These are phyloP conservation scores for Puya raimondii DNA, from an alignment of 176 grass and related monocot genomes.

Conservation along the genomic window DNA sequence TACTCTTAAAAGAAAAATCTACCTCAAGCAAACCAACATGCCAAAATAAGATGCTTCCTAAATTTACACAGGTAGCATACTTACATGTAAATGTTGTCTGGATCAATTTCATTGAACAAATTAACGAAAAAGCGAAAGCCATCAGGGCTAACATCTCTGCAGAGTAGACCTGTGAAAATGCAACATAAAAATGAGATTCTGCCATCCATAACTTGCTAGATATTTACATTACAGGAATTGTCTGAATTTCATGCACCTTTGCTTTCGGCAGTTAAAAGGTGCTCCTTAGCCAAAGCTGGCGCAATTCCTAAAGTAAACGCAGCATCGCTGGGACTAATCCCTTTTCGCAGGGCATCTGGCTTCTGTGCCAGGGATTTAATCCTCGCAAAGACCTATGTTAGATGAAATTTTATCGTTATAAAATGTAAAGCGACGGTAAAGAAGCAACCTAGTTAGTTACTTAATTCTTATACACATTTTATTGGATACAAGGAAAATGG, in stretches of 20 bases:
- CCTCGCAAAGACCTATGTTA: slow-evolving; percentile 76
- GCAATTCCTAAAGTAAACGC: slow-evolving; percentile 95
- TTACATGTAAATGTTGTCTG: slow-evolving; percentile 76
- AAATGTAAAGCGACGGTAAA: not conserved
- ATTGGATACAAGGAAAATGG: too few relatives aligned
- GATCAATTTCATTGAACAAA: slow-evolving; percentile 89
- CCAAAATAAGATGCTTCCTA: slow-evolving; percentile 5
- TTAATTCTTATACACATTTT: too few relatives aligned
- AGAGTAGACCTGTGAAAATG: slow-evolving; percentile 59
- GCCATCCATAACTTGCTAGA: not conserved
- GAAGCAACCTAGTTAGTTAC: not conserved
- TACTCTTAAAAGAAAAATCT: slow-evolving; percentile 9
- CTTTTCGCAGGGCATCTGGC: slow-evolving; percentile 67
- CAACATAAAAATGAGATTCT: not conserved
- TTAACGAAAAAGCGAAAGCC: slow-evolving; percentile 88
- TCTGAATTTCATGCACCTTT: slow-evolving; percentile 40
- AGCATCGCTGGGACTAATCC: slow-evolving; percentile 87
- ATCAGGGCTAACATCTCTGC: slow-evolving; percentile 89
- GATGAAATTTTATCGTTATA: not conserved
- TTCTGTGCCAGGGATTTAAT: slow-evolving; percentile 73
- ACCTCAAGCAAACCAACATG: not conserved
- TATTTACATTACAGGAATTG: not conserved
- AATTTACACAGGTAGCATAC: slow-evolving; percentile 13
- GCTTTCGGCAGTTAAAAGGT: slow-evolving; percentile 95
- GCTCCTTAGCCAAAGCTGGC: slow-evolving; percentile 90